Base-by-base conservation (phyloP, 1,284 basidiomycete genomes). In the Gomphus bonarii region DNA sequence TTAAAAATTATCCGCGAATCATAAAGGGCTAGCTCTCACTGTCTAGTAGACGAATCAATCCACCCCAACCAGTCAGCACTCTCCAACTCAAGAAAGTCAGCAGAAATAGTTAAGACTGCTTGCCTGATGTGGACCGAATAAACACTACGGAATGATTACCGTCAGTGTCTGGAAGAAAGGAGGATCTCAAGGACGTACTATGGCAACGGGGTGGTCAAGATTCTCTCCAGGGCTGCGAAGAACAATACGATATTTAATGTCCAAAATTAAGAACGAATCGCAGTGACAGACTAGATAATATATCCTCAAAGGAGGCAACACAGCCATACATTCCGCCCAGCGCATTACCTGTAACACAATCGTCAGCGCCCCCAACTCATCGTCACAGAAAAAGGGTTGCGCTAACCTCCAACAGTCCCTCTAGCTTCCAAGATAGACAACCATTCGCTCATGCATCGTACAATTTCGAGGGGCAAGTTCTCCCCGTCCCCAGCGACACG, bases 71-170 rank as follows among this genome's bases (percentile, higher is more conserved):
- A 6, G 30, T 48, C 46, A 48, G 46, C 11, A 14, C 31, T 18
- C 16, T 12, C 20, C 12, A 53, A 31, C 12, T 43, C 18, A 31
- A 20, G 1, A 12, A 31, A 50, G 50, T 48, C 38, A 11, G 28
- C 10, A 16, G 14, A 31, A 22, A 1, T 31, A 42, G 40, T n/a
- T 42, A n/a, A 31, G 20, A 31, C 47, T 18, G 60, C 18, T 43
- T 60, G 73, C 76, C 76, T 72, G 62, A 84, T 83, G 62, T 84
- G 81, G 7, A 77, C 79, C 0, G 81, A 77, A 63, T 80, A 84
- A 4, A 81, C 77, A 59, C 81, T 81, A 58, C 31, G 61, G 50
- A 18, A 36, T n/a, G 8, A n/a, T 43, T 16, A 5, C 55, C 11
- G 22, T 46, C 9, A 28, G 38, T 28, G n/a, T 33, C 11, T 25